Conservation (phyloP, 1,139 yeast species). For the Diutina rugosa region DNA sequence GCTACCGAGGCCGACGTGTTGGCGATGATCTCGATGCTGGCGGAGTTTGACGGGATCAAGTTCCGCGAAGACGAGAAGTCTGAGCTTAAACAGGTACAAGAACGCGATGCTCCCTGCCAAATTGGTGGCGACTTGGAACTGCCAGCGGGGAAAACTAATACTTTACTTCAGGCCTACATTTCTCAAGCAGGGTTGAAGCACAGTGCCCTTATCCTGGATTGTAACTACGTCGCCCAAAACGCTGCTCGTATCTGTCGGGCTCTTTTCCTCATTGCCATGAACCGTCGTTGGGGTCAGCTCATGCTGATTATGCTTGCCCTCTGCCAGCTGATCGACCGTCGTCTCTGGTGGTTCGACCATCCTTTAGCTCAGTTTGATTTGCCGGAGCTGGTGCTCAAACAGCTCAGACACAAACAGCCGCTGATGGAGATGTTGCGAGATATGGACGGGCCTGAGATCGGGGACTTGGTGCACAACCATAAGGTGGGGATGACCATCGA, state of each 20-base stretch:
- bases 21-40: constrained; percentile 82
- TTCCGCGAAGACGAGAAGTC: constrained; percentile 76
- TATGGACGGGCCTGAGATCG: constrained; percentile 65
- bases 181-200: constrained; percentile 64
- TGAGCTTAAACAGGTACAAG: constrained; percentile 56
- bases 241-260: constrained; percentile 91
- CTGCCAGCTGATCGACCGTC: constrained; percentile 75
- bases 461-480: constrained; percentile 76
- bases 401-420: constrained; percentile 52
- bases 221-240: constrained; percentile 91
- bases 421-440: constrained; percentile 63
- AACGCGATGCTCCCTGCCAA: constrained; percentile 62
- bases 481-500: constrained; percentile 58
- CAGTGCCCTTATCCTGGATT: constrained; percentile 74
- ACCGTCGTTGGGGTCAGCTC: constrained; percentile 81
- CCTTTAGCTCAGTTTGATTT: constrained; percentile 82
- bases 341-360: constrained; percentile 85
- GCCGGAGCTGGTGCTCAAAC: constrained; percentile 51
- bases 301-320: constrained; percentile 62
- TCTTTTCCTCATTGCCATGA: constrained; percentile 70
- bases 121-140: constrained; percentile 68
- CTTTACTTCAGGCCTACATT: constrained; percentile 76
- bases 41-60: constrained; percentile 86
- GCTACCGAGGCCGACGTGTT: constrained; percentile 91
- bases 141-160: constrained; percentile 77